Evolutionary conservation across 352 stramenopile genomes (phyloP), one percentile per base, ranked within the genome.

Genomic region (Thalassiosira livingstoniorum): DNA sequence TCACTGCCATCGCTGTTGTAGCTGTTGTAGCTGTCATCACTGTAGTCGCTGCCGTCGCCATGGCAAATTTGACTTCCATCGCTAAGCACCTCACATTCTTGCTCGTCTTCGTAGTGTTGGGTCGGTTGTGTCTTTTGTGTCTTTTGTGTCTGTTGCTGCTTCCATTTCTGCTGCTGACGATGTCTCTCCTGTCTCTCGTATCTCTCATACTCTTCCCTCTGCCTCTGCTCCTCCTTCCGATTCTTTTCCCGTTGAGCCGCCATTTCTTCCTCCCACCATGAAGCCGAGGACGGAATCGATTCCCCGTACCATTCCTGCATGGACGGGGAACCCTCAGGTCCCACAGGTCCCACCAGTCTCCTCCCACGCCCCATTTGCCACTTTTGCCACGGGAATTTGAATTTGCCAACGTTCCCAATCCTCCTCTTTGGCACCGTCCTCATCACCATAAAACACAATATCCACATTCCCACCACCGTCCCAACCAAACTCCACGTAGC

Each of bases 381-480:
- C 47, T n/a, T 29, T 23, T 27, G 45, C 72, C 63, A 62, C 35
- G 25, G 23, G 66, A 15, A n/a, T n/a, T n/a, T n/a, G n/a, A n/a
- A n/a, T n/a, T n/a, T n/a, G n/a, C n/a, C n/a, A 27, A 80, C 53
- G 23, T 79, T 70, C 15, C 73, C 65, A 1, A 86, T 57, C 58
- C 35, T 78, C 37, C 74, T 63, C 31, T 86, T 86, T 18, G 79
- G 74, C 27, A 82, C 64, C 11, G 67, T 82, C 53, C 66, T 82
- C 64, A 86, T 82, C 4, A 85, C 47, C 62, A 85, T 61, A 47
- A 85, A 80, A 57, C 77, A 85, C n/a, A 85, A 57, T n/a, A 80
- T 27, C 61, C 61, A 85, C 64, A 76, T 80, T 25, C 77, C 77
- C 35, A 86, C 21, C 1, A 86, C 73, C 25, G 60, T 75, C 23